Base-by-base conservation (phyloP, 2,329 filamentous ascomycete species). In the Sclerotinia subarctica region DNA sequence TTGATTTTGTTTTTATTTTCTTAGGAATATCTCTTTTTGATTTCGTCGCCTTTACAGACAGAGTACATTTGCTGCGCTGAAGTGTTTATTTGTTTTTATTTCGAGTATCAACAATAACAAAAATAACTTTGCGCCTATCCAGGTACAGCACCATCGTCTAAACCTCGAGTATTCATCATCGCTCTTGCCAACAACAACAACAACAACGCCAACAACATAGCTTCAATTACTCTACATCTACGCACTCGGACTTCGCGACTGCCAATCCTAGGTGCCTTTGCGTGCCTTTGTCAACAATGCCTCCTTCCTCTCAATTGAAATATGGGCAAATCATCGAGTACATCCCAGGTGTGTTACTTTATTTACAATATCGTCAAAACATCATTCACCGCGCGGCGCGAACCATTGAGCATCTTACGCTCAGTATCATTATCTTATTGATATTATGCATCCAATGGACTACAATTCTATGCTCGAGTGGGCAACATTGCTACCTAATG, bases 271-370 rank as follows among this genome's bases (percentile, higher is more conserved):
- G 47, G 56, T 62, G 35, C 65, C 57, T 46, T 32, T 53, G 65
- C 21, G 56, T 67, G 44, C 49, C 47, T 67, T 17, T 19, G 24
- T 65, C 38, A 70, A 77, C 68, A 64, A 86, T 79, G 73, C 81
- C 80, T 78, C 80, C 79, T 75, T 79, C 78, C 74, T 80, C 79
- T 74, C 79, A 78, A 74, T 80, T 82, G 54, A 84, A 79, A 62
- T 87, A 92, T 82, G 93, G 92, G 71, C 92, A 96, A 82, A 88
- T 97, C 75, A 94, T 97, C 78, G 94, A 97, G 83, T 97, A 97
- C 80, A 96, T 97, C 76, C 91, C 93, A 83, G 92, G 93, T 96
- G 84, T 76, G 87, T 68, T 56, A 46, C 46, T 46, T 13, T 35
- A 24, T 51, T 19, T 46, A 35, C 46, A 32, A 46, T 53, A 53